Base-by-base conservation (phyloP, 768 basidiomycete genomes). In the Cantharellus anzutake region DNA sequence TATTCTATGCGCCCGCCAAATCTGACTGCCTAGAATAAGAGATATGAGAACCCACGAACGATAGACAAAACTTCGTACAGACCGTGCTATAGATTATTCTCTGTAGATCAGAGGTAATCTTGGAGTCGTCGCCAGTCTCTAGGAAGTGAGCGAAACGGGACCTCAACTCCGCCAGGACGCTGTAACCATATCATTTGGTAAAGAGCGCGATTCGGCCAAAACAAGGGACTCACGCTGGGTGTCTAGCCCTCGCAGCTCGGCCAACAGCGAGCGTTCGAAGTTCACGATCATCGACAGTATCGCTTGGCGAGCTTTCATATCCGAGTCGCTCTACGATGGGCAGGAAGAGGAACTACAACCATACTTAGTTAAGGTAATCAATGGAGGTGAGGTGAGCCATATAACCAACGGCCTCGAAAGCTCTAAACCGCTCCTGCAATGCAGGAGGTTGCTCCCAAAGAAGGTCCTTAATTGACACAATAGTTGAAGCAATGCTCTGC, bases 371-470 rank as follows among this genome's bases (percentile, higher is more conserved):
- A 61, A 11, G 5, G 35, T 4, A 35, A 16, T 37, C 3, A 16
- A 56, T 44, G 7, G 37, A 7, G 7, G 11, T 55, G 41, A 11
- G 44, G 16, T 29, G 38, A 14, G 29, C 16, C 2, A 35, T 4
- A 41, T 4, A 34, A 68, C 78, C 59, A 67, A 83, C 85, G 66
- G 74, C 71, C 61, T 78, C 74, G 69, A 88, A 79, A 5, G 71
- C 75, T 61, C 85, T 74, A 55, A 93, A 66, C 53, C 75, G 67
- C 3, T 72, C 42, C 74, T 75, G 41, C 72, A 74, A 64, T 75
- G 73, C 38, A 72, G 74, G 41, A 70, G 72, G 66, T 64, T 89
- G 72, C 69, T 94, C 91, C 85, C 88, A 96, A 86, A 90, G 96
- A 2, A 80, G 78, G 4, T 74, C 76, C 5, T 73, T 68, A 39